phyloP scores from a whole-genome alignment of 345 rosid genomes.

The Ricinus communis region DNA sequence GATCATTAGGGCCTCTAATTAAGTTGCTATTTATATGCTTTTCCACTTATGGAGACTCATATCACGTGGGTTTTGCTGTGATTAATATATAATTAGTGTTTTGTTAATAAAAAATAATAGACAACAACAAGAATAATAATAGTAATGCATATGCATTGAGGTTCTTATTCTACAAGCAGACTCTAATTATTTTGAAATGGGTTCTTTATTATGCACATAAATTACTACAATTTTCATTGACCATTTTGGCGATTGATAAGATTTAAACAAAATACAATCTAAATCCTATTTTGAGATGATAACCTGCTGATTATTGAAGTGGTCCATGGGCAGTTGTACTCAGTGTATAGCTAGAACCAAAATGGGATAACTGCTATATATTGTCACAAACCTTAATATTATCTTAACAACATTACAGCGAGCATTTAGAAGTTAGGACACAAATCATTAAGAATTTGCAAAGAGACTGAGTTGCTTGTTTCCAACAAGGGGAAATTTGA shows the following conservation, averaged over 20 bases:
- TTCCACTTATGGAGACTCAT: neutral
- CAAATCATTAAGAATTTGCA: neutral
- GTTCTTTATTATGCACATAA: too few species aligned
- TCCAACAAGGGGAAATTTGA: neutral
- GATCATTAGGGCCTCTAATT: neutral
- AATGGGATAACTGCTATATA: neutral
- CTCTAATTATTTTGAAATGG: too few species aligned
- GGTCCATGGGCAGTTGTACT: neutral
- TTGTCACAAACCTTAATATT: neutral
- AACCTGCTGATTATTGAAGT: neutral
- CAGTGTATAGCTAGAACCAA: too few species aligned
- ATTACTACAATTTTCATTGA: too few species aligned
- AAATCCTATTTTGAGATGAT: too few species aligned
- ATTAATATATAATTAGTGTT: neutral
- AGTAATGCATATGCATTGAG: too few species aligned
- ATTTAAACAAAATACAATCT: too few species aligned
- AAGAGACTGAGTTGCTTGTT: neutral
- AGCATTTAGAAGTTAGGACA: neutral
- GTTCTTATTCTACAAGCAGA: too few species aligned
- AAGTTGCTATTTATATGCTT: neutral
- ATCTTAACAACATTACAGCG: neutral
- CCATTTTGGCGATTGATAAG: too few species aligned
- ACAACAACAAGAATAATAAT: neutral
- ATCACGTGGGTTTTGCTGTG: neutral
- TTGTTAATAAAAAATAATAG: neutral